Evolutionary conservation across 352 stramenopile species (phyloP).

Genomic region (Globisporangium cylindrosporum): DNA sequence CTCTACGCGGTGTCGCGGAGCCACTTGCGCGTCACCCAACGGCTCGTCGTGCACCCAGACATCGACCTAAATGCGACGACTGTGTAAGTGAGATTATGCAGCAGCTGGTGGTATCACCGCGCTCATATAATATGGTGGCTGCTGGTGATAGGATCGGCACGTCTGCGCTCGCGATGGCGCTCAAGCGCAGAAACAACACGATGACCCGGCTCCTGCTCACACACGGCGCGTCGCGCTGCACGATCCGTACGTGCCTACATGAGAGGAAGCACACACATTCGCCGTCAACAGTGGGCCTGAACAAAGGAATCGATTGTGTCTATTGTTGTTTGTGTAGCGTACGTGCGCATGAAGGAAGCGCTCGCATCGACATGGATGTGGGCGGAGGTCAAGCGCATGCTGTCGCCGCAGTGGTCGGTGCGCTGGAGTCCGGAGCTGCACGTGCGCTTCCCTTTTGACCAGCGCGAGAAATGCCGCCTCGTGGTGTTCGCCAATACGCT

Average conservation of each 20-base stretch:
- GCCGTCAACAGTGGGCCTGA: background rate
- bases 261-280: background rate
- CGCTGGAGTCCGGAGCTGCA: conserved; percentile 56
- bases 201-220: conserved; percentile 41
- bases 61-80: conserved; percentile 61
- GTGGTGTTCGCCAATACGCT: conserved; percentile 53
- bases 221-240: conserved; percentile 52
- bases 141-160: conserved; percentile 32
- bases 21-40: conserved; percentile 37
- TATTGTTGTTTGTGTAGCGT: conserved; percentile 20
- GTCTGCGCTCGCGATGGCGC: conserved; percentile 54
- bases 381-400: conserved; percentile 37
- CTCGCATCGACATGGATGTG: conserved; percentile 31
- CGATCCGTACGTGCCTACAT: conserved; percentile 32
- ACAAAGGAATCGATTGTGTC: background rate
- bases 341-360: conserved; percentile 20
- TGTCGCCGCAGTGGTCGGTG: conserved; percentile 53
- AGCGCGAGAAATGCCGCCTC: conserved; percentile 61
- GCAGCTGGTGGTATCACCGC: background rate
- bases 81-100: conserved; percentile 25
- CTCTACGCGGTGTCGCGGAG: conserved; percentile 57
- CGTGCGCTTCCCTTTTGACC: conserved; percentile 39
- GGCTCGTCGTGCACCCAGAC: conserved; percentile 31
- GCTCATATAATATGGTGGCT: background rate
- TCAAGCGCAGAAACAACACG: conserved; percentile 42